Evolutionary conservation across 257 asterid genomes (phyloP), one percentile per base, ranked within the genome.

Genomic region (Leptodermis oblonga): DNA sequence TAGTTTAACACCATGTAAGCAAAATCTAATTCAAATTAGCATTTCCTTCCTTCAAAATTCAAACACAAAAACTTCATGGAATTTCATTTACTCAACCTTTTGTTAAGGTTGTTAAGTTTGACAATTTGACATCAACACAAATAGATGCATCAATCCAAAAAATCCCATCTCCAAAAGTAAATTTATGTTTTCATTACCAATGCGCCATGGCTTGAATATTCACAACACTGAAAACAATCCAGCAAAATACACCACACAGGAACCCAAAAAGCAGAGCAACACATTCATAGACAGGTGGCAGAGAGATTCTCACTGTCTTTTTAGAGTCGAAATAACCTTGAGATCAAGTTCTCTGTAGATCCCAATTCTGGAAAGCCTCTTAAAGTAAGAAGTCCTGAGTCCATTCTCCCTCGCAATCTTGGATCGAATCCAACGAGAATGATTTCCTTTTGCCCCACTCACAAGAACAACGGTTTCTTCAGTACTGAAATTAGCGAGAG

Each of bases 381-480:
- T 75, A 69, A 77, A 77, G 82, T 77, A 77, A 42, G 82, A 77
- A 69, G 36, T 55, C 70, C 1, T 30, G 9, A 77, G 72, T 37
- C 82, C 82, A 69, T 62, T 68, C 28, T 52, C 31, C 37, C 82
- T 68, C 2, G 82, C 82, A 3, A 77, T 77, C 62, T 36, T 18
- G 36, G 81, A 77, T 23, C 78, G 75, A 49, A 77, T 30, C 82
- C 82, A 77, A 69, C 78, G 51, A 2, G 78, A 68, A 61, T 12
- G 69, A 39, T 68, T 73, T 20, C 65, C 7, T 14, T 69, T 69
- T 37, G 62, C 41, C 62, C 75, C 78, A 22, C 49, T 73, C 36
- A 77, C 46, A 3, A 77, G 68, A n/a, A 72, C 75, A 14, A 25
- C 18, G n/a, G 82, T 77, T 17, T 13, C 48, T 15, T 67, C 71